Base-by-base conservation (phyloP, 2,329 filamentous ascomycete species). In the Metarhizium rileyi region DNA sequence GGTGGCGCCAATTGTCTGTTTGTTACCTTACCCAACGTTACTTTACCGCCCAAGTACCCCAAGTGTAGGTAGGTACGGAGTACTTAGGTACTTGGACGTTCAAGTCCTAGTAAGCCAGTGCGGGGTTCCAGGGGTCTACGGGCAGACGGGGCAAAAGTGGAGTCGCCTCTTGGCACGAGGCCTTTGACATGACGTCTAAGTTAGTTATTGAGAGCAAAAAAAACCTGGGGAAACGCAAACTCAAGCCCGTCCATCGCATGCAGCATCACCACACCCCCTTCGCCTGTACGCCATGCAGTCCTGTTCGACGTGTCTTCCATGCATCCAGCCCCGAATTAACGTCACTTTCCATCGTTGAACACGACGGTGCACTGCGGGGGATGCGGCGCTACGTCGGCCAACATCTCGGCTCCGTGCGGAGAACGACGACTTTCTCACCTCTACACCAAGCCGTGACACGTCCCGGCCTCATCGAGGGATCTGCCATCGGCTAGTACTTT, bases 61-160 rank as follows among this genome's bases (percentile, higher is more conserved):
- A n/a, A n/a, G n/a, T n/a, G n/a, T n/a, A n/a, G n/a, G n/a, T n/a
- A n/a, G n/a, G n/a, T n/a, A n/a, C n/a, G n/a, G n/a, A n/a, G n/a
- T n/a, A n/a, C n/a, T n/a, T n/a, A n/a, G n/a, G 23, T 33, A 30
- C 25, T 33, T n/a, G n/a, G 22, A 30, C n/a, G 12, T 5, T 6
- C 44, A 20, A 30, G 44, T 8, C 16, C 14, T 20, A 26, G 47
- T 23, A 18, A 33, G 28, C 50, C 46, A 28, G 47, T 53, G 52
- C 52, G 52, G 52, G 52, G 52, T 47, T 46, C 35, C 44, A 42
- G 41, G 50, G 47, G 50, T 44, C 26, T 48, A 33, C 30, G 26
- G 27, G 14, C 33, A 36, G 33, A 6, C 9, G 6, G n/a, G 27
- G 27, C n/a, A n/a, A n/a, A n/a, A n/a, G n/a, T n/a, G n/a, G n/a